These are phyloP conservation scores for Bathelium albidoporum DNA, from an alignment of 495 filamentous ascomycete species.

Conservation along the genomic window DNA sequence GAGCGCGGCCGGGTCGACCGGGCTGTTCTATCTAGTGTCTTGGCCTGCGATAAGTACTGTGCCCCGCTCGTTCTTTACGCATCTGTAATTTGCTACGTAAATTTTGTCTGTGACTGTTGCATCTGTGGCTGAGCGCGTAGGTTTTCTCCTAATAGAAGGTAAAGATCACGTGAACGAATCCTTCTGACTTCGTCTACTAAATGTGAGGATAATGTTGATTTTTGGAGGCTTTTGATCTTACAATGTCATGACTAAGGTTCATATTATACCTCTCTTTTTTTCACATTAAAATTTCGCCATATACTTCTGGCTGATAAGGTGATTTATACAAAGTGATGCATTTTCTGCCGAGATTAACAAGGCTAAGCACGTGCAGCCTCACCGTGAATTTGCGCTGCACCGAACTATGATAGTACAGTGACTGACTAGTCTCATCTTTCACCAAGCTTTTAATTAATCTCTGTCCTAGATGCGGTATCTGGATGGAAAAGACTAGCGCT, in stretches of 20 bases:
- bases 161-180: background rate
- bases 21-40: too few species aligned
- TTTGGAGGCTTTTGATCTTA: background rate
- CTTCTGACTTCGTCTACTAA: background rate
- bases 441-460: background rate
- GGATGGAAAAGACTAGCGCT: background rate
- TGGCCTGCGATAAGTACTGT: too few species aligned
- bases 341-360: background rate
- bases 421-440: background rate
- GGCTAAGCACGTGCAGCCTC: background rate
- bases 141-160: background rate
- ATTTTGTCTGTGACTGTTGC: too few species aligned
- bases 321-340: background rate
- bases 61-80: too few species aligned
- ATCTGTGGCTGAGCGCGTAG: background rate
- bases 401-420: background rate
- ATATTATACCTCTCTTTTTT: conserved; percentile 1
- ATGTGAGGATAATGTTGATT: background rate
- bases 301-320: background rate
- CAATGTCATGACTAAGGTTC: background rate
- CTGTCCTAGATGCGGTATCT: background rate
- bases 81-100: too few species aligned
- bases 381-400: background rate
- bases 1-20: too few species aligned
- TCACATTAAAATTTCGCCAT: background rate